Evolutionary conservation across 2,329 filamentous ascomycete genomes (phyloP).

Genomic region (Stromatinia cepivora): DNA sequence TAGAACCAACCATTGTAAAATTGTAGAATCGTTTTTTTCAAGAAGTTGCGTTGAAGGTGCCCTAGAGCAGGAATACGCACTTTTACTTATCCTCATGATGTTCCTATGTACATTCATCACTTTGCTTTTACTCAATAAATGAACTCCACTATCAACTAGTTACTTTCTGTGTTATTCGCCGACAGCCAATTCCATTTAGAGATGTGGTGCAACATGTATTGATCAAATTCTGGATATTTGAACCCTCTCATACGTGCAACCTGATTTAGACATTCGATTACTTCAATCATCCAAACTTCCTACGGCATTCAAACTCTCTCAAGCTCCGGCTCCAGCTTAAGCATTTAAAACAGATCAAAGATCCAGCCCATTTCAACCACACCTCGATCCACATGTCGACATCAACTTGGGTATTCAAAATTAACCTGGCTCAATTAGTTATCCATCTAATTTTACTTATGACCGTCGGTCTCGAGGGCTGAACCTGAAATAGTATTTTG

Average conservation of each 20-base stretch:
- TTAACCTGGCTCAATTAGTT: too few relatives aligned
- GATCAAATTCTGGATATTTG: too few relatives aligned
- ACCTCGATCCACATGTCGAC: background rate
- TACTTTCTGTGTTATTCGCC: background rate
- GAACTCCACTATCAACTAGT: background rate
- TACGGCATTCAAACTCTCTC: background rate
- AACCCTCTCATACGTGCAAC: background rate
- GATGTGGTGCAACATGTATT: too few relatives aligned
- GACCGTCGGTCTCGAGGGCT: background rate
- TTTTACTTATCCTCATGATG: conserved; percentile 5
- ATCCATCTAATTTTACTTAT: background rate
- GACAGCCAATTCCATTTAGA: background rate
- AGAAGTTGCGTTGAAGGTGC: conserved; percentile 30
- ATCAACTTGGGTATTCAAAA: background rate
- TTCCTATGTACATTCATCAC: background rate
- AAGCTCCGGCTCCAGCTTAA: background rate
- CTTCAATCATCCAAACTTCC: background rate
- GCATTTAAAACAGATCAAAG: background rate
- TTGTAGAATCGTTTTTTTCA: conserved; percentile 26
- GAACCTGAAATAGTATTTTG: background rate
- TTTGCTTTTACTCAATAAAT: background rate
- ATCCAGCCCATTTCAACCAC: background rate
- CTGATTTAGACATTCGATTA: background rate
- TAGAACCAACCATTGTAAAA: conserved; percentile 40
- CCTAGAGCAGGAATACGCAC: conserved; percentile 16